Base-by-base conservation (phyloP, 2,329 filamentous ascomycete genomes). In the Dactylellina leptospora region DNA sequence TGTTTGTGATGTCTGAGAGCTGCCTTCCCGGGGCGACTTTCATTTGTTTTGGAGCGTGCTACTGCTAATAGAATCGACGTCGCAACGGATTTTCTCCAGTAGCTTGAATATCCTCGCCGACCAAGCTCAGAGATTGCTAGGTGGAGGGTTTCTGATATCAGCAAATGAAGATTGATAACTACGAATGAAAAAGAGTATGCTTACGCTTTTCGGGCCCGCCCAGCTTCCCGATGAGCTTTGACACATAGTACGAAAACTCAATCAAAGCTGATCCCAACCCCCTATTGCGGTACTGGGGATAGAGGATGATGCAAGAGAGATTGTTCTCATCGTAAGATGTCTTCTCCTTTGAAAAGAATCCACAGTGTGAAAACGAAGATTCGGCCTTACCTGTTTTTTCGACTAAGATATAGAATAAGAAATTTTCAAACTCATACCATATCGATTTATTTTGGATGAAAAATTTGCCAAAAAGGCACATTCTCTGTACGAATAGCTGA, bases 331-430 rank as follows among this genome's bases (percentile, higher is more conserved):
- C 95, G 93, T 95, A 99, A 2, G 92, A 96, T 84, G 97, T 90
- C 80, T 97, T 97, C 80, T 99, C 95, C 79, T 99, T 97, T 74
- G 91, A 96, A 82, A 97, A 99, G 84, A 97, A 97, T n/a, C 95
- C 95, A 0, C 58, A 61, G 22, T 63, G 45, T 93, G 86, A 27
- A 97, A 88, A 77, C 89, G 87, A 18, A 80, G 78, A 40, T 80
- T 27, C 11, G 16, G 48, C 22, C 16, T 23, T 74, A 84, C 76
- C n/a, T 10, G 85, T 82, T 6, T 87, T 90, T 78, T 93, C 90
- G 45, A 95, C 90, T 58, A 97, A 87, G 3, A 96, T 85, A 79
- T 96, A 97, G 83, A 96, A 99, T 76, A 96, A 88, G 81, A 99
- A 99, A 55, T 90, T 91, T 3, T 88, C 87, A 47, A 97, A 93